Evolutionary conservation across 148 eudicot species (phyloP), one percentile per base, ranked within the genome.

Genomic region (Rhododendron molle): DNA sequence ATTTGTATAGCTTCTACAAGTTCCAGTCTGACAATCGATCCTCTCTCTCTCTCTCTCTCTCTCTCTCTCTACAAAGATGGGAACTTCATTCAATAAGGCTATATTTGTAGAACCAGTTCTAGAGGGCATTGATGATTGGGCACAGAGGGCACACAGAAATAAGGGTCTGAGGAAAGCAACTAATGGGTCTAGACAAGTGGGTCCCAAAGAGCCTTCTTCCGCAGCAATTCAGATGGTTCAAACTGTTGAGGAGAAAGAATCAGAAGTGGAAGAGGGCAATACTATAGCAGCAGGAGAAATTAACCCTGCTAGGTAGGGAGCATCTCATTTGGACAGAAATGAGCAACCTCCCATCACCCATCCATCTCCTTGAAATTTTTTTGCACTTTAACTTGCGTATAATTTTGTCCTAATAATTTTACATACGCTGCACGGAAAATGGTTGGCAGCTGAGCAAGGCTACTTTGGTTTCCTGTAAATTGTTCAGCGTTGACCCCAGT

Each of bases 21-120:
- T 36, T 56, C 71, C 26, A 28, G 23, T 50, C 40, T 78, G 58
- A 78, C 54, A 77, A 8, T 80, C 60, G 6, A 38, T 49, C 36
- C 2, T 34, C 36, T 34, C 36, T 34, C 60, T 49, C 40, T 50
- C 62, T 52, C 5, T 80, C 38, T 26, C 40, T 79, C 60, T 49
- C 23, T 80, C 62, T 80, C 2, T 80, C 38, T 26, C 26, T 10
- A 18, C 6, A 21, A 73, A 89, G 90, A 89, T 89, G 90, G 90
- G 90, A 73, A 86, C 87, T 47, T 84, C 86, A 36, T 86, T 89
- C 78, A 89, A 86, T 79, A 89, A 36, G 56, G 88, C 74, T 6
- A 80, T 84, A 65, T 89, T 89, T 54, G 85, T 84, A 5, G 90
- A 89, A 18, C 58, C 81, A 23, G 67, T 86, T 34, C 86, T 84